Evolutionary conservation across 164 flowering plant genomes (phyloP).

Genomic region (Hamamelis virginiana): DNA sequence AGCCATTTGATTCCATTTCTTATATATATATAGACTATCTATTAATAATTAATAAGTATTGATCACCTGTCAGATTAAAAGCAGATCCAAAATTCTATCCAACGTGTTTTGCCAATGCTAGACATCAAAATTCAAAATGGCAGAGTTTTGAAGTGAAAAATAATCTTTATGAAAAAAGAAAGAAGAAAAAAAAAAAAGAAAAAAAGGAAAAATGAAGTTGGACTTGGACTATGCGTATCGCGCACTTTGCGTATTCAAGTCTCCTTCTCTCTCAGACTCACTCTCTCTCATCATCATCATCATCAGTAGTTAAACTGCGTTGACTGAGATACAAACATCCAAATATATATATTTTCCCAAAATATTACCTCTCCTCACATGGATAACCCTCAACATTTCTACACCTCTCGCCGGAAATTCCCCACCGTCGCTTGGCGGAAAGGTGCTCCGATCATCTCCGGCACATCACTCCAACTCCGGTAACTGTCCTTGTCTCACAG

Average conservation of each 20-base stretch:
- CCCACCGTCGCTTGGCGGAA: neutral
- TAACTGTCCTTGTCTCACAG: neutral
- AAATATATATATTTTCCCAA: neutral
- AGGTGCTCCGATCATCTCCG: neutral
- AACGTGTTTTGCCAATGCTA: no score
- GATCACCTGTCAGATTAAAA: no score
- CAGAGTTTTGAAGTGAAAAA: no score
- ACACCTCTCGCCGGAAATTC: neutral
- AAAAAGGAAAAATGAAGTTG: neutral
- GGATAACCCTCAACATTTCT: neutral
- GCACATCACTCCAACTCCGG: neutral
- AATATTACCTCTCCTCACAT: neutral
- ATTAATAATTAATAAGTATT: no score
- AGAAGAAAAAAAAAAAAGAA: neutral
- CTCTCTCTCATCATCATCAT: conserved; percentile 4
- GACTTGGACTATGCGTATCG: conserved; percentile 10
- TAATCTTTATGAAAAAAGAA: no score
- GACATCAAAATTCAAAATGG: no score
- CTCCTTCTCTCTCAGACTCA: conserved; percentile 12
- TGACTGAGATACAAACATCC: conserved; percentile 13
- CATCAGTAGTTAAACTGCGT: conserved; percentile 19
- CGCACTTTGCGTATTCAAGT: conserved; percentile 33
- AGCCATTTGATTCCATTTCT: no score
- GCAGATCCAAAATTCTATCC: no score
- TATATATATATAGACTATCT: no score